Evolutionary conservation across 768 basidiomycete species (phyloP).

Genomic region (Chalciporus pseudorubinellus): DNA sequence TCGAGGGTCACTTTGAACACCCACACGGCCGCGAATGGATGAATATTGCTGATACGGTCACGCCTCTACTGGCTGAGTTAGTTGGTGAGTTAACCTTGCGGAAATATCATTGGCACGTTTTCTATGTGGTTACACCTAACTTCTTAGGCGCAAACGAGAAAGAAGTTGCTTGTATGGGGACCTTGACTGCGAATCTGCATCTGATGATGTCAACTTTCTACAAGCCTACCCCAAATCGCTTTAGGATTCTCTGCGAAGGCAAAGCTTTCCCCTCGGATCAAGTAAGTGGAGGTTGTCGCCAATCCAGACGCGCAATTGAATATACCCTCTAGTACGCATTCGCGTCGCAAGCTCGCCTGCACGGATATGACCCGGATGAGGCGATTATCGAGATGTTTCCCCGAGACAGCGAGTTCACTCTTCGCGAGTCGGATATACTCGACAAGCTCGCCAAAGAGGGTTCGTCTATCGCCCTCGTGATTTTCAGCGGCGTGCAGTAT

Average conservation of each 20-base stretch:
- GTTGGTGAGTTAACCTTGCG: slow-evolving; percentile 57
- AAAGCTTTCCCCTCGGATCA: slow-evolving; percentile 97
- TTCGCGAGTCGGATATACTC: slow-evolving; percentile 89
- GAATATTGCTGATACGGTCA: slow-evolving; percentile 67
- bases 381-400: slow-evolving; percentile 80
- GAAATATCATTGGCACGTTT: neutral
- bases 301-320: slow-evolving; percentile 11
- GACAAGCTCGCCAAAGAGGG: slow-evolving; percentile 70
- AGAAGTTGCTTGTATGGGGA: slow-evolving; percentile 96
- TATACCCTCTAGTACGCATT: slow-evolving; percentile 80
- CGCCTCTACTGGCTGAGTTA: slow-evolving; percentile 72
- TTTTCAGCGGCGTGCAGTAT: slow-evolving; percentile 94
- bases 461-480: slow-evolving; percentile 78
- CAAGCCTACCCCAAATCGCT: slow-evolving; percentile 77
- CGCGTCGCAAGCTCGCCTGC: slow-evolving; percentile 81
- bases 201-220: slow-evolving; percentile 95
- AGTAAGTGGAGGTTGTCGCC: slow-evolving; percentile 44
- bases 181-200: slow-evolving; percentile 93
- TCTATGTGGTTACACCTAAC: slow-evolving; percentile 21
- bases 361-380: slow-evolving; percentile 70
- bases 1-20: slow-evolving; percentile 87
- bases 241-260: slow-evolving; percentile 93
- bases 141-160: slow-evolving; percentile 73
- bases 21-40: slow-evolving; percentile 85
- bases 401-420: slow-evolving; percentile 76